These are phyloP conservation scores for Emericellopsis terricola DNA, from an alignment of 495 filamentous ascomycete genomes.

Conservation along the genomic window DNA sequence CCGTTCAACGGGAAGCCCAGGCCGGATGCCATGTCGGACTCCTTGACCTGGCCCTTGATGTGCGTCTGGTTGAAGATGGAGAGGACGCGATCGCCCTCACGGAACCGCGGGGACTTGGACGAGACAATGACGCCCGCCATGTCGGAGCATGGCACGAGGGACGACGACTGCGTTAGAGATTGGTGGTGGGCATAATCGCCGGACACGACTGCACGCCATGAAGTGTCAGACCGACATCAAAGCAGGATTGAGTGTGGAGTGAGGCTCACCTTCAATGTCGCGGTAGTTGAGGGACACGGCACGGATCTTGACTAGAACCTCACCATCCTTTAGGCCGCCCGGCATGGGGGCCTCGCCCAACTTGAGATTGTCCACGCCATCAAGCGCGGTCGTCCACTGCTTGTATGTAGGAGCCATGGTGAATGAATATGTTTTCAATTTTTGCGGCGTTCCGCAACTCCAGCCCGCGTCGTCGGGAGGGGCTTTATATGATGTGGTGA, in stretches of 20 bases:
- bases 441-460: no score
- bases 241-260: no score
- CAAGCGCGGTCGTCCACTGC: conserved; percentile 2
- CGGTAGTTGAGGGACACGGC: conserved; percentile 40
- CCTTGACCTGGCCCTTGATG: conserved; percentile 18
- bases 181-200: conserved; percentile 39
- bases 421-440: no score
- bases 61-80: conserved; percentile 24
- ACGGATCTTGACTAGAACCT: conserved; percentile 38
- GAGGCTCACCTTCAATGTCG: conserved; percentile 25
- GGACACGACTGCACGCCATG: conserved; percentile 26
- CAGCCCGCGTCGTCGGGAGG: no score
- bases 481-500: no score
- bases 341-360: conserved; percentile 22
- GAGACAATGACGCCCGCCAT: conserved; percentile 21
- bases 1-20: conserved; percentile 20
- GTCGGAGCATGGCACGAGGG: conserved; percentile 24
- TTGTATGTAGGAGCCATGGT: no score
- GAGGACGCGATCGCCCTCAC: conserved; percentile 21
- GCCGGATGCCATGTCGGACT: conserved; percentile 12
- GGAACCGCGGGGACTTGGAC: conserved; percentile 5
- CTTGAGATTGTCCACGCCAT: conserved; percentile 31
- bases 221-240: background rate
- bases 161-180: conserved; percentile 9
- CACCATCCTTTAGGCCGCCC: conserved; percentile 17